phyloP scores from a whole-genome alignment of 177 flowering plant species.

The Vitis hybrid region DNA sequence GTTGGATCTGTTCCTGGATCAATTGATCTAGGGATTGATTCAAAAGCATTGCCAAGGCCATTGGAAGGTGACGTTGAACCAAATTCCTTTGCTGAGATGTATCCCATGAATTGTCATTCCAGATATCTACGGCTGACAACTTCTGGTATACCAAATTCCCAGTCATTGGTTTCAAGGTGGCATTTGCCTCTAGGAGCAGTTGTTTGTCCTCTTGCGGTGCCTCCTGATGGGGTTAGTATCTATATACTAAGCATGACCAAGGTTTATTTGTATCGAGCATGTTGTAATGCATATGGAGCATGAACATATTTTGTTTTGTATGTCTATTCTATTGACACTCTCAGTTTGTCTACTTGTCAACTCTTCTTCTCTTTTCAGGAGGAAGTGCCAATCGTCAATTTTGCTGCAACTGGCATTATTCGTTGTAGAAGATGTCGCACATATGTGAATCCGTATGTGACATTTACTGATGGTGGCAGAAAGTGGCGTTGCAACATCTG shows the following conservation, averaged over 20 bases:
- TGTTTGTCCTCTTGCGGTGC: constrained; percentile 92
- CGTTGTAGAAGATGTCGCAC: constrained; percentile 97
- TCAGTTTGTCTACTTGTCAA: constrained; percentile 6
- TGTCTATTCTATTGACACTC: background rate
- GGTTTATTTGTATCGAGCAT: background rate
- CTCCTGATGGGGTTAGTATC: constrained; percentile 87
- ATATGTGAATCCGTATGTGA: constrained; percentile 87
- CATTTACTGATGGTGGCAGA: constrained; percentile 89
- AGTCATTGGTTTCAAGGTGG: constrained; percentile 90
- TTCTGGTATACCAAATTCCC: constrained; percentile 79
- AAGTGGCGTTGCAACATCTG: constrained; percentile 99
- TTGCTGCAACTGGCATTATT: constrained; percentile 78
- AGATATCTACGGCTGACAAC: constrained; percentile 85
- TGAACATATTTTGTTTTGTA: no score
- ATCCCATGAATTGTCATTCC: constrained; percentile 71
- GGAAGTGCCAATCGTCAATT: constrained; percentile 87
- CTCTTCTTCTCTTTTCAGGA: constrained; percentile 51
- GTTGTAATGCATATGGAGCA: no score
- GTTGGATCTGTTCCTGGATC: constrained; percentile 85
- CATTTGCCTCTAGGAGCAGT: constrained; percentile 96
- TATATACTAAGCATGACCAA: constrained; percentile 11
- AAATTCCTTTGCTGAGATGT: constrained; percentile 44
- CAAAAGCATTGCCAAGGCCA: constrained; percentile 82
- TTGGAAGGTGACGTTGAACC: constrained; percentile 86
- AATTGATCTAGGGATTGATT: constrained; percentile 71